Conservation (phyloP, 2,329 filamentous ascomycete genomes). For the Diaporthe caulivora region DNA sequence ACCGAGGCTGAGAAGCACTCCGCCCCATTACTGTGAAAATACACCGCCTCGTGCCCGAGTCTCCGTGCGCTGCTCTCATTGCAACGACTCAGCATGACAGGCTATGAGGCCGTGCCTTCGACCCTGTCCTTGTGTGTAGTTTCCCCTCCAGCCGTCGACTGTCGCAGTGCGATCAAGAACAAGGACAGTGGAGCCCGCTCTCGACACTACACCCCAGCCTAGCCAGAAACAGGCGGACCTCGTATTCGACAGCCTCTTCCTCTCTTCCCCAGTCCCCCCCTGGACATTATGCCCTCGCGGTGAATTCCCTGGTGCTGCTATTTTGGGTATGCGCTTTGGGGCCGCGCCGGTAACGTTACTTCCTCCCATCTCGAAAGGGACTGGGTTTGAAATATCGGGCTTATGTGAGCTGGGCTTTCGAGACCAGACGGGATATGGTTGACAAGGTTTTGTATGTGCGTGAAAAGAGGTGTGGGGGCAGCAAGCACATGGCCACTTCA, state of each 20-base stretch:
- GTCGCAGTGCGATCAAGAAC: background rate
- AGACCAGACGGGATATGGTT: background rate
- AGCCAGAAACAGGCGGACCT: constrained; percentile 16
- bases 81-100: background rate
- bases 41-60: background rate
- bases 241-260: background rate
- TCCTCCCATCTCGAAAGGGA: background rate
- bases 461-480: background rate
- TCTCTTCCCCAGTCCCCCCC: background rate
- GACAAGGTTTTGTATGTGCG: constrained; percentile 3
- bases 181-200: background rate
- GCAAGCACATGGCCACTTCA: background rate
- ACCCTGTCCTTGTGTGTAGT: constrained; percentile 6
- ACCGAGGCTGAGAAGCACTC: background rate
- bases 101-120: background rate
- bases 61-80: background rate
- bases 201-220: constrained; percentile 6
- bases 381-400: background rate
- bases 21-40: background rate
- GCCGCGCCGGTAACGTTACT: background rate
- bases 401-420: background rate
- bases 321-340: background rate
- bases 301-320: background rate
- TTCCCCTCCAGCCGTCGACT: too few relatives aligned
- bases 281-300: background rate